Evolutionary conservation across 2,329 filamentous ascomycete species (phyloP), one percentile per base, ranked within the genome.

Genomic region (Byssochlamys sp.): DNA sequence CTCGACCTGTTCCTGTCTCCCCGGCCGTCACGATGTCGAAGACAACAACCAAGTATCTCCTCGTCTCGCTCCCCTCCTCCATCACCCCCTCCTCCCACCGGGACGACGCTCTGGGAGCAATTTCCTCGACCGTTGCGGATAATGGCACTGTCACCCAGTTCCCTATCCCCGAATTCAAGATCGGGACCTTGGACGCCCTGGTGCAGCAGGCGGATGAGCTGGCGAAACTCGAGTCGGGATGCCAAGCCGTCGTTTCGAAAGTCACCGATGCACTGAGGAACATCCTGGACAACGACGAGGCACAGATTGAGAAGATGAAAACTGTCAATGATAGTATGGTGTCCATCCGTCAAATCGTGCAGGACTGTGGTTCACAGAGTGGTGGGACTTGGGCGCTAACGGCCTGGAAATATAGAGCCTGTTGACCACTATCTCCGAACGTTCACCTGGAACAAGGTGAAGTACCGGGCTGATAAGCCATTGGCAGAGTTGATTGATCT

Each of bases 401-500:
- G 49, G 33, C 5, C 49, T 54, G 52, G 31, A 57, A 60, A 51
- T 62, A 14, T 71, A 97, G 92, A 95, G 74, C 91, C 94, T n/a
- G 91, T 92, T 60, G 92, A 96, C 67, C 88, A 92, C 71, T 99
- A 97, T 71, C 79, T 99, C 52, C 84, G 86, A 69, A 86, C 83
- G 57, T 99, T 97, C 75, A 83, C 84, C 63, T 99, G 94, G 94
- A 97, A 97, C 78, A 96, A 94, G 75, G 90, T 95, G 75, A 94
- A 96, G 72, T 99, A 97, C 75, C 86, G 94, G 67, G 87, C 89
- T 61, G 94, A 99, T 74, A 95, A 92, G 73, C 84, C 92, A 54
- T 83, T 99, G 60, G 82, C 85, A 57, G 92, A 97, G 70, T 80
- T 97, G 59, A 87, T 96, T 66, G 88, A 91, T 72, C 86, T 86